These are phyloP conservation scores for Pyrus hybrid DNA, from an alignment of 331 rosid genomes.

Conservation along the genomic window DNA sequence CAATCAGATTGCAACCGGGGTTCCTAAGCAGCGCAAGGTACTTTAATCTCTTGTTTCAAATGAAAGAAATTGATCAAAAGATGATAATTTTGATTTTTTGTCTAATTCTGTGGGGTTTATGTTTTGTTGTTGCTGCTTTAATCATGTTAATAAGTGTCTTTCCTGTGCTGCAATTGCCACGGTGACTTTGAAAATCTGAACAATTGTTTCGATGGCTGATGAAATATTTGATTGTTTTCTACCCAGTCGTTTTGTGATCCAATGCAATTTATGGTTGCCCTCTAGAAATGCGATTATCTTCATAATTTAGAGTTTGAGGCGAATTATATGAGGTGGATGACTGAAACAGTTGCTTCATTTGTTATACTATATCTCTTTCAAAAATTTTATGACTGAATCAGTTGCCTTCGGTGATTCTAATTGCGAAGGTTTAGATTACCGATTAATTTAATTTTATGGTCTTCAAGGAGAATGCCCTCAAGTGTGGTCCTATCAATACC, in stretches of 20 bases:
- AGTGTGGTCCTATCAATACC: not conserved
- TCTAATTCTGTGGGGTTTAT: not conserved
- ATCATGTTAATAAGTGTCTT: not conserved
- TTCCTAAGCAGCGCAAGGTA: slow-evolving; percentile 49
- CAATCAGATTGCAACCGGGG: slow-evolving; percentile 26
- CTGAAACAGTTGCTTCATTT: not conserved
- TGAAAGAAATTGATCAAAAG: not conserved
- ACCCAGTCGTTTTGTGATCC: not conserved
- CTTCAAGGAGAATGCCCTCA: not conserved
- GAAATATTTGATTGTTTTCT: not conserved
- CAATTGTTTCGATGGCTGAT: not conserved
- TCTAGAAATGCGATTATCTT: too few species aligned
- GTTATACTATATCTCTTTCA: not conserved
- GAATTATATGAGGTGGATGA: not conserved
- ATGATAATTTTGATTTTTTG: not conserved
- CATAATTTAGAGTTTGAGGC: not conserved
- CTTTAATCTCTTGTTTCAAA: not conserved
- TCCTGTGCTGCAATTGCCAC: not conserved
- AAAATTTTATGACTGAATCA: not conserved
- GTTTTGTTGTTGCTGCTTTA: not conserved
- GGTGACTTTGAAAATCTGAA: not conserved
- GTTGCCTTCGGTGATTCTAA: not conserved
- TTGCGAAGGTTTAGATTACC: not conserved
- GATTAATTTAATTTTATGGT: not conserved
- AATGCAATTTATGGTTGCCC: not conserved